phyloP scores from a whole-genome alignment of 345 rosid species.

The Orychophragmus violaceus region DNA sequence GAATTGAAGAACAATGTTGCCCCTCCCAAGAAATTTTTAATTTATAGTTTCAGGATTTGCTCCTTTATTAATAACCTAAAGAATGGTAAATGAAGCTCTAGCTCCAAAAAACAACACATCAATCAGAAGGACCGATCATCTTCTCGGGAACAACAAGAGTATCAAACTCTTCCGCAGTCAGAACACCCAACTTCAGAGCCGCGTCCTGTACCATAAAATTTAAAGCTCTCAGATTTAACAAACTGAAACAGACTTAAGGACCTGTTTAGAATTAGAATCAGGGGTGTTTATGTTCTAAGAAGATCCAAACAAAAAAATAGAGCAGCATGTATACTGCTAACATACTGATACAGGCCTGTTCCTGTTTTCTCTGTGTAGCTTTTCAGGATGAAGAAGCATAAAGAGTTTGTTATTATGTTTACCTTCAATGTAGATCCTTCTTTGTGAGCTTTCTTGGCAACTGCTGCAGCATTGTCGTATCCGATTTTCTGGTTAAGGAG shows the following conservation, averaged over 20 bases:
- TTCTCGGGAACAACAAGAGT: slow-evolving; percentile 89
- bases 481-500: slow-evolving; percentile 71
- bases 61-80: neutral
- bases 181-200: slow-evolving; percentile 67
- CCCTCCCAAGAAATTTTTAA: neutral
- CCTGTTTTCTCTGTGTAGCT: neutral
- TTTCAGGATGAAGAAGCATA: neutral
- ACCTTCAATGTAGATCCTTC: slow-evolving; percentile 94
- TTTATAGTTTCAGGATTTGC: neutral
- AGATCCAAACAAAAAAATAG: neutral
- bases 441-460: slow-evolving; percentile 97
- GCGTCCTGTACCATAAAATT: slow-evolving; percentile 52
- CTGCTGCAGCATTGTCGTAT: slow-evolving; percentile 94
- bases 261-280: neutral
- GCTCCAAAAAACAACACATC: slow-evolving; percentile 16
- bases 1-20: neutral
- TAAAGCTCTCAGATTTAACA: neutral
- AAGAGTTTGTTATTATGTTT: slow-evolving; percentile 5
- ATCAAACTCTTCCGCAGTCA: slow-evolving; percentile 77
- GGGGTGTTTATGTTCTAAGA: neutral
- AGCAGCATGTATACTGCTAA: neutral
- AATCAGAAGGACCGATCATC: slow-evolving; percentile 85
- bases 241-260: neutral
- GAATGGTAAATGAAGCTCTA: neutral
- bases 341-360: neutral